phyloP scores from a whole-genome alignment of 257 asterid species.

The Nicotiana undulata region DNA sequence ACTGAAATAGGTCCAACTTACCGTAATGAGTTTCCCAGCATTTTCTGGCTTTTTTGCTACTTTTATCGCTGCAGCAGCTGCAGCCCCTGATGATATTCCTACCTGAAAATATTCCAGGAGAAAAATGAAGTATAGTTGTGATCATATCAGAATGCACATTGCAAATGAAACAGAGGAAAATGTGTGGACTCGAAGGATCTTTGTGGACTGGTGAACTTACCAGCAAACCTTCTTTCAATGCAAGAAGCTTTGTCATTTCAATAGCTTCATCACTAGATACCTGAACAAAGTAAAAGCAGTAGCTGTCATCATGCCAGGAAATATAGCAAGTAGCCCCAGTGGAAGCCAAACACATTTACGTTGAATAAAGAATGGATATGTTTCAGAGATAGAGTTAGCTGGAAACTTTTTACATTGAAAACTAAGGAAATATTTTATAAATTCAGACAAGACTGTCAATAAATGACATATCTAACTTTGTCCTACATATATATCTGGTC shows the following conservation, averaged over 20 bases:
- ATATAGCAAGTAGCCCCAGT: not conserved
- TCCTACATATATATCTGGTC: not conserved
- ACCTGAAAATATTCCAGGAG: constrained; percentile 20
- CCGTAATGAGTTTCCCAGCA: constrained; percentile 49
- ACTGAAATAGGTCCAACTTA: constrained; percentile 18
- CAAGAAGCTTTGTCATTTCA: constrained; percentile 44
- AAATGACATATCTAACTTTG: not conserved
- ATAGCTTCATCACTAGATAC: constrained; percentile 48
- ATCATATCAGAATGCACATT: not conserved
- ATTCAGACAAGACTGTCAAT: not conserved
- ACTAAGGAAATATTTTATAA: not conserved
- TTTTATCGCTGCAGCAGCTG: constrained; percentile 49
- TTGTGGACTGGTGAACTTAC: constrained; percentile 15
- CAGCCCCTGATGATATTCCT: constrained; percentile 60
- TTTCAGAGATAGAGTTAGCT: not conserved
- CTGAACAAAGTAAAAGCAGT: constrained; percentile 7
- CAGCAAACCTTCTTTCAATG: constrained; percentile 45
- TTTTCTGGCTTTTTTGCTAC: constrained; percentile 43
- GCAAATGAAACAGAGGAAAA: not conserved
- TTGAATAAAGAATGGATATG: not conserved
- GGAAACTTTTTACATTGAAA: not conserved
- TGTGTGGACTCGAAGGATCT: not conserved
- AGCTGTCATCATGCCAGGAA: not conserved
- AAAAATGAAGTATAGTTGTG: not conserved
- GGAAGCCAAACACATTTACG: not conserved